phyloP scores from a whole-genome alignment of 208 protist species.

The Wallacemonas rigidus region DNA sequence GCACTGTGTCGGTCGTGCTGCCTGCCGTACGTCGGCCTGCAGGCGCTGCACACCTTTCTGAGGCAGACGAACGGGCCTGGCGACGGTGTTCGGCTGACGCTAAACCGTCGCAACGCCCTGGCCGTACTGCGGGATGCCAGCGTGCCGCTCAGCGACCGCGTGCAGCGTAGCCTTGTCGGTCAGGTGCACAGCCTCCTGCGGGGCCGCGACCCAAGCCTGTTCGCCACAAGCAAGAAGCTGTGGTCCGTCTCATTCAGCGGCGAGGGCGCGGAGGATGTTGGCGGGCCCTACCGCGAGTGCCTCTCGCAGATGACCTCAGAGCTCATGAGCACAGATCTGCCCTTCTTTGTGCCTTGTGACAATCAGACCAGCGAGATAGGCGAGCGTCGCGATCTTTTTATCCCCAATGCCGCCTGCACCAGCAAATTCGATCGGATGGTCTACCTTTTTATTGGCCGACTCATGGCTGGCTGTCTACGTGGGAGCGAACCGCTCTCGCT shows the following conservation, averaged over 20 bases:
- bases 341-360: constrained; percentile 87
- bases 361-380: constrained; percentile 79
- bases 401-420: constrained; percentile 57
- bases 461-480: constrained; percentile 96
- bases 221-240: constrained; percentile 78
- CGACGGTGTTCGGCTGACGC: constrained; percentile 70
- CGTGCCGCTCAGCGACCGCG: constrained; percentile 30
- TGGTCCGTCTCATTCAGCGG: constrained; percentile 89
- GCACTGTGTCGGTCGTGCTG: constrained; percentile 27
- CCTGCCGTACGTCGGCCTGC: constrained; percentile 49
- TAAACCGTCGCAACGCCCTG: constrained; percentile 85
- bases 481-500: constrained; percentile 89
- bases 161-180: constrained; percentile 85
- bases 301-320: constrained; percentile 90
- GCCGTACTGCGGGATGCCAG: constrained; percentile 52
- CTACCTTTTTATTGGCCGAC: constrained; percentile 91
- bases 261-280: constrained; percentile 93
- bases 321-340: constrained; percentile 76
- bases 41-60: constrained; percentile 46
- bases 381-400: constrained; percentile 79
- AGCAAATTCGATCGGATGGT: constrained; percentile 56
- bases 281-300: constrained; percentile 92
- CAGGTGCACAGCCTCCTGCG: constrained; percentile 82
- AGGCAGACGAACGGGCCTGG: constrained; percentile 46
- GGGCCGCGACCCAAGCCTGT: constrained; percentile 56